phyloP scores from a whole-genome alignment of 495 filamentous ascomycete species.

The Aspergillus homomorphus region DNA sequence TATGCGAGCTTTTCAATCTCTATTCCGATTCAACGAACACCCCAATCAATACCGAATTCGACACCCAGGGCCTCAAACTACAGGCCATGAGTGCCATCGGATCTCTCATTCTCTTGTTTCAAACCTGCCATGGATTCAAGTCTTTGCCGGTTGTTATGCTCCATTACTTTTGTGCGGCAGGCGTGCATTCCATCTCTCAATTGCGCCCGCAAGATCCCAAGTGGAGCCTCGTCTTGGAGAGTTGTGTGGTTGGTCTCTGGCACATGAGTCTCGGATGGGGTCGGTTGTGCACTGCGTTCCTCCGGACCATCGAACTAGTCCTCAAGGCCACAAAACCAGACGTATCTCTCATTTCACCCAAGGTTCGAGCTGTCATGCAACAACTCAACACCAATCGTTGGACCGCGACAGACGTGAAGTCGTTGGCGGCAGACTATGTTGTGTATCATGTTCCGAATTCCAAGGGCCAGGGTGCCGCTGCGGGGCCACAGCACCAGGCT shows the following conservation, averaged over 20 bases:
- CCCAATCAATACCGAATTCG: neutral
- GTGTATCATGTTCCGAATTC: constrained; percentile 19
- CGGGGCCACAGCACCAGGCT: neutral
- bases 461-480: neutral
- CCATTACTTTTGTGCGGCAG: constrained; percentile 27
- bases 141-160: constrained; percentile 31
- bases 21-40: constrained; percentile 1
- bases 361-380: constrained; percentile 19
- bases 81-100: constrained; percentile 24
- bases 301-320: constrained; percentile 26
- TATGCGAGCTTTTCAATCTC: constrained; percentile 16
- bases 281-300: constrained; percentile 26
- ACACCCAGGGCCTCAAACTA: constrained; percentile 10
- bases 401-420: constrained; percentile 20
- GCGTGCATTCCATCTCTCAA: constrained; percentile 22
- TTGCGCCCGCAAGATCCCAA: constrained; percentile 17
- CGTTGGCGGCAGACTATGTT: constrained; percentile 26
- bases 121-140: constrained; percentile 25
- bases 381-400: constrained; percentile 19
- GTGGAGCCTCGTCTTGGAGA: constrained; percentile 27
- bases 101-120: constrained; percentile 25
- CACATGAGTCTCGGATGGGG: constrained; percentile 31
- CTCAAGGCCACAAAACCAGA: constrained; percentile 17
- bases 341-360: constrained; percentile 16
- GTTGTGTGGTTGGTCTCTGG: constrained; percentile 27